phyloP scores from a whole-genome alignment of 2,329 filamentous ascomycete genomes.

The Colletotrichum scovillei region DNA sequence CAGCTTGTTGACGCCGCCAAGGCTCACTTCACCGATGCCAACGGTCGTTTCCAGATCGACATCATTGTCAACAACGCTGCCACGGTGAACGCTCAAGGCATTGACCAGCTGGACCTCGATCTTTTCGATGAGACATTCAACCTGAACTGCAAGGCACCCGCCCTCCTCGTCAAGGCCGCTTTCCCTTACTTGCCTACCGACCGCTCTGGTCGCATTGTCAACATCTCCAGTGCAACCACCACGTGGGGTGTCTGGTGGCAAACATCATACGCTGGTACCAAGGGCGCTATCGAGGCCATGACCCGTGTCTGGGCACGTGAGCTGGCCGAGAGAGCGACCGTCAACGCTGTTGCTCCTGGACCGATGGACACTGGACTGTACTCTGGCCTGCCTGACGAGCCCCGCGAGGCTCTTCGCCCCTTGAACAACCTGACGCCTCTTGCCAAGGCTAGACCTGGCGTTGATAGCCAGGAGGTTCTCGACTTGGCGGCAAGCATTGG shows the following conservation, averaged over 20 bases:
- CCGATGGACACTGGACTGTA: slow-evolving; percentile 55
- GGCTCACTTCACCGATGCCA: slow-evolving; percentile 66
- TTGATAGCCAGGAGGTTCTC: slow-evolving; percentile 42
- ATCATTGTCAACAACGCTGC: slow-evolving; percentile 92
- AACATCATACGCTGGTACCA: slow-evolving; percentile 62
- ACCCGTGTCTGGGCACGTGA: slow-evolving; percentile 69
- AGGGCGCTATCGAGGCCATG: slow-evolving; percentile 69
- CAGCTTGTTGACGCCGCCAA: slow-evolving; percentile 69
- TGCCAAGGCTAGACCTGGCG: slow-evolving; percentile 38
- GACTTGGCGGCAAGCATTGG: slow-evolving; percentile 60
- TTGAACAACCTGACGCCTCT: slow-evolving; percentile 63
- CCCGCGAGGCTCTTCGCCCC: slow-evolving; percentile 48
- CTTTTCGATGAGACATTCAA: slow-evolving; percentile 80
- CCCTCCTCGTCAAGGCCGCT: slow-evolving; percentile 80
- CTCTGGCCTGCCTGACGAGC: slow-evolving; percentile 63
- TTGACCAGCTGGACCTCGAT: slow-evolving; percentile 56
- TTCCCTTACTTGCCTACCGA: slow-evolving; percentile 76
- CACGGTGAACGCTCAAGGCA: slow-evolving; percentile 68
- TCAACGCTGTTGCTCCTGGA: slow-evolving; percentile 68
- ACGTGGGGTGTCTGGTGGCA: slow-evolving; percentile 41
- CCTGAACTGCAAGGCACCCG: slow-evolving; percentile 84
- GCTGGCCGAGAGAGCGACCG: slow-evolving; percentile 62
- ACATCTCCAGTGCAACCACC: slow-evolving; percentile 58
- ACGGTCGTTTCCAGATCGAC: slow-evolving; percentile 73
- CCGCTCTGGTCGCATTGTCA: slow-evolving; percentile 68